Evolutionary conservation across 1,139 yeast genomes (phyloP).

Genomic region (Debaryomycetaceae sp.): DNA sequence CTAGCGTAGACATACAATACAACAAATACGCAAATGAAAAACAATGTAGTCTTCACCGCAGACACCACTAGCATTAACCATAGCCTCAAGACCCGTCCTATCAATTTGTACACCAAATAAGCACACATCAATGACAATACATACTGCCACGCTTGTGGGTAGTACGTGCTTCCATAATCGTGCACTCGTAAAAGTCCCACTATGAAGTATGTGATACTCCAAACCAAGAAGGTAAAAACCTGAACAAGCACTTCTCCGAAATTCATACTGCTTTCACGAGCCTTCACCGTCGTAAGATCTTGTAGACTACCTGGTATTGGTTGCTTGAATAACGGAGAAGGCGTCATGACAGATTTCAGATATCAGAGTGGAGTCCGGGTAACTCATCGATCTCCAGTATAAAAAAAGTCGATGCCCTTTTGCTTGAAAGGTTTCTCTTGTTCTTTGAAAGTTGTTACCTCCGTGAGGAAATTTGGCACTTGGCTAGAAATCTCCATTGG

Average conservation of each 20-base stretch:
- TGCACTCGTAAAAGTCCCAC: neutral
- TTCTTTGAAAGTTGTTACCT: slow-evolving; percentile 36
- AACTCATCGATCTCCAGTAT: slow-evolving; percentile 2
- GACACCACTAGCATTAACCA: slow-evolving; percentile 25
- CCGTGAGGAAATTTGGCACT: slow-evolving; percentile 36
- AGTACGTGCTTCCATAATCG: neutral
- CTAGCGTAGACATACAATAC: slow-evolving; percentile 15
- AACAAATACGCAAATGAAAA: slow-evolving; percentile 9
- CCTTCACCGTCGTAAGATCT: too few species aligned
- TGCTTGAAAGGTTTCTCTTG: slow-evolving; percentile 10
- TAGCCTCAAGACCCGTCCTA: slow-evolving; percentile 17
- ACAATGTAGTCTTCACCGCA: slow-evolving; percentile 16
- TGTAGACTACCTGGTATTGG: too few species aligned
- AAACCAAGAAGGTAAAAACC: neutral
- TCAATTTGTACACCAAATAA: slow-evolving; percentile 21
- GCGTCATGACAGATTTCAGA: too few species aligned
- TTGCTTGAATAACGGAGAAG: too few species aligned
- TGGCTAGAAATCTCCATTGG: slow-evolving; percentile 13
- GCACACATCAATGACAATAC: slow-evolving; percentile 2
- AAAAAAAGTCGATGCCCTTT: too few species aligned
- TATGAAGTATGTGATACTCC: neutral
- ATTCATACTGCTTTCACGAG: neutral
- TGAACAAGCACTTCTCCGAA: neutral
- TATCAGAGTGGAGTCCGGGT: neutral
- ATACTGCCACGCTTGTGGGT: neutral